Conservation (phyloP, 129 eudicot genomes). For the Centrapalus pauciflorus region DNA sequence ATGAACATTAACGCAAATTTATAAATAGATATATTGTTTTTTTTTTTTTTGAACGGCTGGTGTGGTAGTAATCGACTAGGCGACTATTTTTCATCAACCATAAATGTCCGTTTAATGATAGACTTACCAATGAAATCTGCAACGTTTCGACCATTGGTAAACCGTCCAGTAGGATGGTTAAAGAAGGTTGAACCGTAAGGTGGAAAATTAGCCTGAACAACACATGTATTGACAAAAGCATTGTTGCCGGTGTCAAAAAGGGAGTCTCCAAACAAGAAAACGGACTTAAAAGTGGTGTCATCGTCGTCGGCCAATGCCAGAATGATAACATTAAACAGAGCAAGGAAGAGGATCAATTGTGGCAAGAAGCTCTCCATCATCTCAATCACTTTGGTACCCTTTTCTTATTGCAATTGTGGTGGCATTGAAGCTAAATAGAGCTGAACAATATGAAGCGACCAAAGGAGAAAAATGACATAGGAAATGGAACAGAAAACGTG, state of each 20-base stretch:
- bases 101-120: background rate
- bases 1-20: no score
- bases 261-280: conserved; percentile 58
- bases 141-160: conserved; percentile 69
- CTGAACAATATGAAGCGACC: background rate
- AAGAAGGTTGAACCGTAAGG: conserved; percentile 59
- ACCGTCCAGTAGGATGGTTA: conserved; percentile 58
- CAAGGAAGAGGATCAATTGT: conserved; percentile 4
- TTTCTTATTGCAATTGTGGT: conserved; percentile 16
- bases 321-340: conserved; percentile 1
- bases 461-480: background rate
- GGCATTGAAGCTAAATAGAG: conserved; percentile 22
- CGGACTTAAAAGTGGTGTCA: conserved; percentile 32
- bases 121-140: conserved; percentile 53
- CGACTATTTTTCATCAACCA: no score
- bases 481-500: conserved; percentile 7
- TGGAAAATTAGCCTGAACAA: conserved; percentile 48
- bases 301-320: background rate
- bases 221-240: conserved; percentile 37
- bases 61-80: no score
- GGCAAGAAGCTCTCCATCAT: conserved; percentile 24
- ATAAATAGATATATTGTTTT: no score
- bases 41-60: no score
- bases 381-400: conserved; percentile 3
- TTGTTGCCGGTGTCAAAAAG: conserved; percentile 63